Base-by-base conservation (phyloP, 495 filamentous ascomycete genomes). In the Rhypophila decipiens region DNA sequence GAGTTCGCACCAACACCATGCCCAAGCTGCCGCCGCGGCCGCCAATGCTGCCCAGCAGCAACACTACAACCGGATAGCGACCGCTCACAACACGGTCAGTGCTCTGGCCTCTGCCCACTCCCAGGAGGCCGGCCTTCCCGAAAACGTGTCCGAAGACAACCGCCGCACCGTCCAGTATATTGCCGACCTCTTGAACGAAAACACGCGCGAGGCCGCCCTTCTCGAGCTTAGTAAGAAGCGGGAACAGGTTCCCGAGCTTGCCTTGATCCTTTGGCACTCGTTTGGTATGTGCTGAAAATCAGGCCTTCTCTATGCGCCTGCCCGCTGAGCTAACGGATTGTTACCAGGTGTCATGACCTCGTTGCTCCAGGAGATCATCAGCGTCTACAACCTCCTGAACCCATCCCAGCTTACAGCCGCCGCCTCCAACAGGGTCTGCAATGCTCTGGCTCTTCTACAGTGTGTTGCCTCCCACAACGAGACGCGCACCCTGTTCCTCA, bases 391-490 rank as follows among this genome's bases (percentile, higher is more conserved):
- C 11, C 76, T 97, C 7, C 79, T 99, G 59, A 97, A 95, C 67
- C 93, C 94, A 3, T 96, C 90, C 10, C 90, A 96, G 69, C 77
- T 99, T 48, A 99, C 94, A 7, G 93, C 93, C 21, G 90, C 94
- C 13, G 91, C 94, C 4, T 95, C 88, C 2, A 99, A 99, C 71
- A 77, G 93, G 38, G 94, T 99, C 50, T 98, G 93, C 73, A 99
- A 99, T 65, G 93, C 93, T 37, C 79, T 99, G 45, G 93, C 93
- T 20, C 82, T 99, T 42, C 78, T 99, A 23, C 93, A 99, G 65
- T 99, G 93, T 64, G 94, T 99, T 46, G 93, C 93, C 19, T 96
- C 90, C 33, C 94, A 97, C 71, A 93, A 93, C 56, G 94, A 99
- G 58, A 99, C 93, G 5, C 81, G 93, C 51, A 87, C 81, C 10